Evolutionary conservation across 345 rosid species (phyloP).

Genomic region (Theobroma cacao): DNA sequence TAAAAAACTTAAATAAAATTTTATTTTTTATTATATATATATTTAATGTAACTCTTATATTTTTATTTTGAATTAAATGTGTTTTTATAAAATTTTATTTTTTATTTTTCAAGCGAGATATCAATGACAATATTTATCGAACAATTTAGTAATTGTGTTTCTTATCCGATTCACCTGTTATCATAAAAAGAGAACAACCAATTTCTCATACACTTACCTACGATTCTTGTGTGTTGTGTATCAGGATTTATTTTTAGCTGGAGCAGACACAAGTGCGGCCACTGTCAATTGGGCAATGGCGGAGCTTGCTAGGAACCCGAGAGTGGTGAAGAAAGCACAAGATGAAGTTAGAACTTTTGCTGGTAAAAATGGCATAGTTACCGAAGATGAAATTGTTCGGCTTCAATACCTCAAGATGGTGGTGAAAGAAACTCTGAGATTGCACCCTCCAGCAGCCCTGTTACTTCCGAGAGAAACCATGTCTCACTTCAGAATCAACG

Average conservation of each 20-base stretch:
- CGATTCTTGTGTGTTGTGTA: neutral
- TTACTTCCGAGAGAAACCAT: neutral
- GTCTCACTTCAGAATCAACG: neutral
- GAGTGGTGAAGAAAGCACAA: slow-evolving; percentile 2
- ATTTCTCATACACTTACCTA: too few relatives aligned
- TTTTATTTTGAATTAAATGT: too few relatives aligned
- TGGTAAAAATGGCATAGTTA: neutral
- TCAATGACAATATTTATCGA: too few relatives aligned
- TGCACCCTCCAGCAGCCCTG: neutral
- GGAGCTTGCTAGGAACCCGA: slow-evolving; percentile 6
- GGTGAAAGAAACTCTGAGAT: slow-evolving; percentile 3
- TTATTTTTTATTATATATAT: too few relatives aligned
- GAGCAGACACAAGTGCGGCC: neutral
- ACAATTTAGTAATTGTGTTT: neutral
- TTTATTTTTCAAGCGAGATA: too few relatives aligned
- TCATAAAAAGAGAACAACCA: too few relatives aligned
- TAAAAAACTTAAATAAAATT: too few relatives aligned
- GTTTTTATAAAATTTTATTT: too few relatives aligned
- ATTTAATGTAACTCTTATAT: too few relatives aligned
- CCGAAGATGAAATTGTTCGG: neutral
- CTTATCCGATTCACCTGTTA: too few relatives aligned
- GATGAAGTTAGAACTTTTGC: neutral
- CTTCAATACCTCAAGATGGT: slow-evolving; percentile 8
- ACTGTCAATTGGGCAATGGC: slow-evolving; percentile 11
- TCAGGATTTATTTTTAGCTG: slow-evolving; percentile 3